Evolutionary conservation across 768 basidiomycete genomes (phyloP).

Genomic region (Neoboletus subvelutipes): DNA sequence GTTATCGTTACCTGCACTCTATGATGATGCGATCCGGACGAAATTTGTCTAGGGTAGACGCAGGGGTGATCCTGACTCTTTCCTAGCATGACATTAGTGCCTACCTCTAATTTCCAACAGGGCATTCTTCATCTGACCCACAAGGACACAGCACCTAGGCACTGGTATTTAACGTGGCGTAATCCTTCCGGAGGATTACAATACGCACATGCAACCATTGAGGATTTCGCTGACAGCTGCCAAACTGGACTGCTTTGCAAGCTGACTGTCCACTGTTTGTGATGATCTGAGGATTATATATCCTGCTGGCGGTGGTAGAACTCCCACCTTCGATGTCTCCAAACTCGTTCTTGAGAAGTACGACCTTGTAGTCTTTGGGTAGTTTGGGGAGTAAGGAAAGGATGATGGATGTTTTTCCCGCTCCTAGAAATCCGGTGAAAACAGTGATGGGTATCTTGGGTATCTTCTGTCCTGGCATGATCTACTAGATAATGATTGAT

Average conservation of each 20-base stretch:
- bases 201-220: conserved; percentile 86
- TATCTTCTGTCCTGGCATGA: conserved; percentile 15
- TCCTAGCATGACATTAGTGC: neutral
- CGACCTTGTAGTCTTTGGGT: conserved; percentile 83
- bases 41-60: conserved; percentile 61
- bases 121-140: conserved; percentile 92
- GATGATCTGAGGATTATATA: conserved; percentile 1
- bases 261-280: conserved; percentile 80
- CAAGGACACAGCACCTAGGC: conserved; percentile 85
- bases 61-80: neutral
- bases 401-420: conserved; percentile 79
- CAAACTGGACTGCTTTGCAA: conserved; percentile 81
- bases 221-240: conserved; percentile 90
- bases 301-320: neutral
- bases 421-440: conserved; percentile 92
- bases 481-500: neutral
- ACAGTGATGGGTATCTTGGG: conserved; percentile 79
- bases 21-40: conserved; percentile 90
- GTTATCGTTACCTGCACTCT: conserved; percentile 76
- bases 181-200: neutral
- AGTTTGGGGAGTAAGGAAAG: conserved; percentile 79
- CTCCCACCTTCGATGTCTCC: conserved; percentile 83
- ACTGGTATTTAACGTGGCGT: neutral
- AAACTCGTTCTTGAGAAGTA: conserved; percentile 94
- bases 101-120: conserved; percentile 82